Percentiles rank a stretch among this genome's conserved stretches.
Conservation (phyloP, 176 grass and related monocot genomes). For the Secale cereale region DNA sequence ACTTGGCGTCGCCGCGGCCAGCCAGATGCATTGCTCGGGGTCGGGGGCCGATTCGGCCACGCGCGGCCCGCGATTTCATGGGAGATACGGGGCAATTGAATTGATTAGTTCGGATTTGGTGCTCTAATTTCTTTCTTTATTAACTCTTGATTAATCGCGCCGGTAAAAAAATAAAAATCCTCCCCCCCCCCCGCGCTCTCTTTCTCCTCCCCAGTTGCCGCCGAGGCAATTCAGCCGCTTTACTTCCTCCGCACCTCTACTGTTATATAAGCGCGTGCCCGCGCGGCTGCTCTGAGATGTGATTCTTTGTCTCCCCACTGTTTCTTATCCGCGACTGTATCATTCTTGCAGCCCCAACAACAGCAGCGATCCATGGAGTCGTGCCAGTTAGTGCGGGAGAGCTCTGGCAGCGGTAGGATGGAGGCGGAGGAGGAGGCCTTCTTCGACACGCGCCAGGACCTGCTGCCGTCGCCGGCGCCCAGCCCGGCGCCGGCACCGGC, state of each 20-base stretch:
- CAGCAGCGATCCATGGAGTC: conserved; percentile 31
- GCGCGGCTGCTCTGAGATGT: conserved; percentile 27
- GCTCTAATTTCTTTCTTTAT: conserved; percentile 32
- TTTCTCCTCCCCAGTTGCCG: conserved; percentile 30
- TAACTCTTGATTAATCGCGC: conserved; percentile 18
- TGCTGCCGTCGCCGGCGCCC: conserved; percentile 22
- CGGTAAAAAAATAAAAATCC: background rate
- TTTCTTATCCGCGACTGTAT: conserved; percentile 9
- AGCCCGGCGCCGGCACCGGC: conserved; percentile 26
- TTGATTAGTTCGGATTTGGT: conserved; percentile 46
- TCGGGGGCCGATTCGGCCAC: conserved; percentile 19
- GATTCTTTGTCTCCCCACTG: conserved; percentile 14
- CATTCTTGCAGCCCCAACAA: conserved; percentile 21
- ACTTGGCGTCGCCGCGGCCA: conserved; percentile 7
- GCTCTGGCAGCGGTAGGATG: background rate
- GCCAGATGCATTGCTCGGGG: conserved; percentile 50
- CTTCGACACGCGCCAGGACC: conserved; percentile 44
- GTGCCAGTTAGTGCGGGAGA: conserved; percentile 16
- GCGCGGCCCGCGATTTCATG: conserved; percentile 35
- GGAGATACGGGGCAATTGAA: conserved; percentile 35
- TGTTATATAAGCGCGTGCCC: conserved; percentile 49
- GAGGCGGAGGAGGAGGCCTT: conserved; percentile 43
- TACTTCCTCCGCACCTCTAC: background rate
- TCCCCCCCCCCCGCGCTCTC: background rate
- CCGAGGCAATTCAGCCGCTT: conserved; percentile 36